Evolutionary conservation across 176 grass and related monocot species (phyloP).

Genomic region (Oryza glumipatula): DNA sequence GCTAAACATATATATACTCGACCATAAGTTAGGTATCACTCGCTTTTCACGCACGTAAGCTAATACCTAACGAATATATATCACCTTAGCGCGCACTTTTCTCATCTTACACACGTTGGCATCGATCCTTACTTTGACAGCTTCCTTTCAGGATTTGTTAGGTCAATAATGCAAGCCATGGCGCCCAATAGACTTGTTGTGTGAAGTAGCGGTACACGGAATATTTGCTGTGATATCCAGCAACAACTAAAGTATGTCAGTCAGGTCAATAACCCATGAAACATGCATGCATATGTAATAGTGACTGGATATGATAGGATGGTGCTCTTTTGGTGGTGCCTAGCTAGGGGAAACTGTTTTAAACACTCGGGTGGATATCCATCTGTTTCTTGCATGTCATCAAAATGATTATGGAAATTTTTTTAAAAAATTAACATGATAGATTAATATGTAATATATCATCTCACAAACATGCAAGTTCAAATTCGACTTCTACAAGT

Average conservation of each 20-base stretch:
- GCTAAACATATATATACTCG: background rate
- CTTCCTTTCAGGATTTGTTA: conserved; percentile 40
- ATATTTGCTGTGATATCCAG: background rate
- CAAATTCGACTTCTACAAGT: no score
- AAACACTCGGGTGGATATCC: no score
- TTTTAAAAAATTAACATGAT: no score
- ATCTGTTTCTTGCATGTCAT: no score
- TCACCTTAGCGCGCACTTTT: background rate
- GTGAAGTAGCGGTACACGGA: background rate
- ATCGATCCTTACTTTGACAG: background rate
- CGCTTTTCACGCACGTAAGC: conserved; percentile 28
- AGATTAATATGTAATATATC: no score
- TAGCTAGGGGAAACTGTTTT: no score
- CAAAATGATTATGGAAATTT: no score
- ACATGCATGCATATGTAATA: background rate
- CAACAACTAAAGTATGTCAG: background rate
- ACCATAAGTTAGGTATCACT: conserved; percentile 48
- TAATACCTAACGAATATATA: conserved; percentile 36
- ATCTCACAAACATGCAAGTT: no score
- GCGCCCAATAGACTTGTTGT: background rate
- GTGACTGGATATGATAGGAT: background rate
- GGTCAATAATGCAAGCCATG: conserved; percentile 38
- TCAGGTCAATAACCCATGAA: background rate
- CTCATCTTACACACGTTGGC: background rate
- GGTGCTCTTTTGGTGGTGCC: background rate